phyloP scores from a whole-genome alignment of 768 basidiomycete genomes.

The Auriculariales sp. region DNA sequence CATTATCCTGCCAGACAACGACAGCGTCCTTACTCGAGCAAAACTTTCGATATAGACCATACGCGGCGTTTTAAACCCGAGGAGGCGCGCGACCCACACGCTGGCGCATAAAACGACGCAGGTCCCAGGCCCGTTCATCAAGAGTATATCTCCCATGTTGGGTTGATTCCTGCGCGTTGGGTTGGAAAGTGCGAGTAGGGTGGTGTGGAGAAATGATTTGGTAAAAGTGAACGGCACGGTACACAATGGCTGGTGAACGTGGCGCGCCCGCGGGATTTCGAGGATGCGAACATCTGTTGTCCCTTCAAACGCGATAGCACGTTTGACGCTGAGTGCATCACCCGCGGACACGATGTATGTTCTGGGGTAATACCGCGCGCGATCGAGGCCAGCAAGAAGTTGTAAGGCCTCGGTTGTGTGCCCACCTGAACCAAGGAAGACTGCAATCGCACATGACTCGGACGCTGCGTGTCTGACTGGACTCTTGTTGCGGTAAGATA shows the following conservation, averaged over 20 bases:
- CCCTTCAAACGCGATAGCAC: constrained; percentile 52
- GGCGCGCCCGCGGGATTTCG: constrained; percentile 73
- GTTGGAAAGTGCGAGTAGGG: constrained; percentile 38
- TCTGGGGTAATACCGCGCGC: constrained; percentile 57
- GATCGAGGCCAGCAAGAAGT: constrained; percentile 59
- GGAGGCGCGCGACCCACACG: constrained; percentile 45
- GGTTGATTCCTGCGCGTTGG: constrained; percentile 3
- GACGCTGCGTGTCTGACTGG: too few species aligned
- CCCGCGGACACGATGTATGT: constrained; percentile 74
- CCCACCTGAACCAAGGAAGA: constrained; percentile 93
- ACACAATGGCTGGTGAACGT: constrained; percentile 66
- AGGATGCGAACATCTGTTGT: constrained; percentile 32
- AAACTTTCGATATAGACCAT: constrained; percentile 90
- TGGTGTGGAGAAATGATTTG: constrained; percentile 24
- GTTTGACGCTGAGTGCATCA: constrained; percentile 61
- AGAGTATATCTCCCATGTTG: constrained; percentile 54
- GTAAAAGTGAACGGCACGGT: constrained; percentile 57
- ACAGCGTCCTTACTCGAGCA: constrained; percentile 69
- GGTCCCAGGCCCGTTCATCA: constrained; percentile 93
- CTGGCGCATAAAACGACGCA: constrained; percentile 67
- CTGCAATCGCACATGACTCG: constrained; percentile 48
- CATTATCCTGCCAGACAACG: constrained; percentile 72
- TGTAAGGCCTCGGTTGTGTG: constrained; percentile 82
- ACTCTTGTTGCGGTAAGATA: too few species aligned
- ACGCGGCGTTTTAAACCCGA: constrained; percentile 55